Evolutionary conservation across 2,329 filamentous ascomycete species (phyloP).

Genomic region (Colletotrichum higginsianum): DNA sequence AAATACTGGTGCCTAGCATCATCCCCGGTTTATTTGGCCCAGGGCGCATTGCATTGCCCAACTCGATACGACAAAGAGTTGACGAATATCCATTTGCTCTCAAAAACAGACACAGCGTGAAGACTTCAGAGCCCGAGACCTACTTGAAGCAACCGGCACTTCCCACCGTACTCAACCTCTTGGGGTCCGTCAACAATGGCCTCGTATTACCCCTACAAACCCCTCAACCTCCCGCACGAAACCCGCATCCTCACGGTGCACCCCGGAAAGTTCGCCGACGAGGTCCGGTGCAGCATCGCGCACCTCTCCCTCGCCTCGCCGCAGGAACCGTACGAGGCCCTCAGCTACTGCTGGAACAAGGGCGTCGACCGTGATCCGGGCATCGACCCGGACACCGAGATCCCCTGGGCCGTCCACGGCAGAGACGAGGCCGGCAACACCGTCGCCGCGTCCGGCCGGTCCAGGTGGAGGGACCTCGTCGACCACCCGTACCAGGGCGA

Average conservation of each 20-base stretch:
- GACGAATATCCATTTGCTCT: neutral
- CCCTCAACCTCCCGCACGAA: conserved; percentile 30
- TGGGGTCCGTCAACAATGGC: neutral
- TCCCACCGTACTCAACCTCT: neutral
- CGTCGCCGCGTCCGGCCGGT: neutral
- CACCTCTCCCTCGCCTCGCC: conserved; percentile 17
- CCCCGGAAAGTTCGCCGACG: conserved; percentile 27
- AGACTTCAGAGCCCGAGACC: neutral
- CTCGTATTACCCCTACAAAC: conserved; percentile 20
- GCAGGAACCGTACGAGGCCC: conserved; percentile 43
- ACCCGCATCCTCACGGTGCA: conserved; percentile 33
- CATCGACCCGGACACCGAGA: conserved; percentile 6
- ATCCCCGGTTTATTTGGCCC: neutral
- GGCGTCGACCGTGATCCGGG: neutral
- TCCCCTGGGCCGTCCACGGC: conserved; percentile 30
- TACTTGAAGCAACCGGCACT: too few relatives aligned
- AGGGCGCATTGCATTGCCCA: neutral
- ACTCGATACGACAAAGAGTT: neutral
- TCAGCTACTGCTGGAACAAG: conserved; percentile 46
- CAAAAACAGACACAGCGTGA: too few relatives aligned
- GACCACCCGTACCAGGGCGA: conserved; percentile 43
- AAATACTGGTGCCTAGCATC: neutral
- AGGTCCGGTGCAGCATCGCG: conserved; percentile 16
- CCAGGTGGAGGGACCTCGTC: conserved; percentile 42
- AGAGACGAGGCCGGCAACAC: conserved; percentile 11